phyloP scores from a whole-genome alignment of 495 filamentous ascomycete species.

The Hyaloscypha hepaticicola region DNA sequence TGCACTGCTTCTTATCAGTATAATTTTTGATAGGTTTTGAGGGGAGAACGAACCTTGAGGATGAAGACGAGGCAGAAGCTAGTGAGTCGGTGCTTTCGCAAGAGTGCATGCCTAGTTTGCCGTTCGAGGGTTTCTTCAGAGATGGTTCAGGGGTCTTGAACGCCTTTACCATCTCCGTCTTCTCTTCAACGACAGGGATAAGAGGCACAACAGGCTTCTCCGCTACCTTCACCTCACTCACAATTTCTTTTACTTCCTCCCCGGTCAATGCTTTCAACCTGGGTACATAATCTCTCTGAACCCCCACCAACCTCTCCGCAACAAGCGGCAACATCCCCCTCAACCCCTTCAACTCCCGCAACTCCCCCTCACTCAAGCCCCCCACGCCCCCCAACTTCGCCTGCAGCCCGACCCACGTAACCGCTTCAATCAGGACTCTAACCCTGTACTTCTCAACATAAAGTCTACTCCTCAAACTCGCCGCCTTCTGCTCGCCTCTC shows the following conservation, averaged over 20 bases:
- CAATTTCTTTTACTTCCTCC: neutral
- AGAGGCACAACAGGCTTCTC: neutral
- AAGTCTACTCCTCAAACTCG: constrained; percentile 15
- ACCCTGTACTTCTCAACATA: constrained; percentile 26
- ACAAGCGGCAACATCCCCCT: constrained; percentile 18
- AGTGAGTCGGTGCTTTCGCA: constrained; percentile 10
- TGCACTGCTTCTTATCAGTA: neutral
- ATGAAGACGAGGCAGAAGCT: constrained; percentile 12
- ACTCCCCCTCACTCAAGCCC: neutral
- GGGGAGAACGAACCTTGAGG: constrained; percentile 4
- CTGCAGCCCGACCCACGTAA: constrained; percentile 13
- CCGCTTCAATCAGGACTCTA: constrained; percentile 20
- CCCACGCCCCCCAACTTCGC: too few species aligned
- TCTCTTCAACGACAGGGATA: neutral
- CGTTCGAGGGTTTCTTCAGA: constrained; percentile 3
- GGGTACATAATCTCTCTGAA: constrained; percentile 17
- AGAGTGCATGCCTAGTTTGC: constrained; percentile 6
- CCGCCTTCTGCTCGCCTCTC: constrained; percentile 1
- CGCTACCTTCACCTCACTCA: neutral
- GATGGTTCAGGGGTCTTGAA: neutral
- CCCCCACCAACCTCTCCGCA: constrained; percentile 21
- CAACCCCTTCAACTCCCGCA: constrained; percentile 4
- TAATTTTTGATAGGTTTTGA: neutral
- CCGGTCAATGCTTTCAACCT: constrained; percentile 6
- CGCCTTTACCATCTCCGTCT: neutral